Base-by-base conservation (phyloP, 1,139 yeast species). In the Debaryomycetaceae sp. region DNA sequence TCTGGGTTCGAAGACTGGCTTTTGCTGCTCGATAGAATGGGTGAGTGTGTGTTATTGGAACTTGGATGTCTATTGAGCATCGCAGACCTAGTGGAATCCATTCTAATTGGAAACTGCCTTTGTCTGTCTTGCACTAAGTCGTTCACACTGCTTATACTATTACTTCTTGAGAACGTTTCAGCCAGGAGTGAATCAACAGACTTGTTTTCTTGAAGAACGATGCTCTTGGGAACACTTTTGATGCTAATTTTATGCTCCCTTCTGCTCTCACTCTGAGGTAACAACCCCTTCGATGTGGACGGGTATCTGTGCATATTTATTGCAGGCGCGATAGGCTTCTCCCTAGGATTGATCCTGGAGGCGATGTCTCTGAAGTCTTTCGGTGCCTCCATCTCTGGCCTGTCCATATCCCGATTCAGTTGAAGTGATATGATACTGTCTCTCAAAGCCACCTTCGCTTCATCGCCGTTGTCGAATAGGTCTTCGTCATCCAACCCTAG, bases 181-280 rank as follows among this genome's bases (percentile, higher is more conserved):
- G 68, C 72, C 38, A 57, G 58, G 30, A 68, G 54, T 4, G 71
- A 64, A 40, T 62, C 68, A n/a, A 62, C 52, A 1, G 70, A 63
- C 38, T 59, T 64, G 24, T 57, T 50, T 36, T 53, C 61, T 34
- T 61, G 58, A 42, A 59, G 56, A 0, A 59, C 60, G 6, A 61
- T 49, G 39, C 58, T 63, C 44, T 56, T 58, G 4, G 65, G 65
- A 6, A 34, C 33, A 5, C 23, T 40, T 13, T 34, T 42, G 11
- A 35, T 33, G 23, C 37, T 38, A 5, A 39, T 23, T 13, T 39
- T 39, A 20, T 39, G 13, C n/a, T 22, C 30, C 17, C 39, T n/a
- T 23, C 43, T 8, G 36, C 40, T 22, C 22, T 17, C 7, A 35
- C 39, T 27, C 31, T 27, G 24, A 27, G 36, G 4, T 36, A 38